Percentiles rank a stretch among this genome's conserved stretches.
phyloP scores from a whole-genome alignment of 2,329 filamentous ascomycete genomes.

The Arthrocladium fulminans region DNA sequence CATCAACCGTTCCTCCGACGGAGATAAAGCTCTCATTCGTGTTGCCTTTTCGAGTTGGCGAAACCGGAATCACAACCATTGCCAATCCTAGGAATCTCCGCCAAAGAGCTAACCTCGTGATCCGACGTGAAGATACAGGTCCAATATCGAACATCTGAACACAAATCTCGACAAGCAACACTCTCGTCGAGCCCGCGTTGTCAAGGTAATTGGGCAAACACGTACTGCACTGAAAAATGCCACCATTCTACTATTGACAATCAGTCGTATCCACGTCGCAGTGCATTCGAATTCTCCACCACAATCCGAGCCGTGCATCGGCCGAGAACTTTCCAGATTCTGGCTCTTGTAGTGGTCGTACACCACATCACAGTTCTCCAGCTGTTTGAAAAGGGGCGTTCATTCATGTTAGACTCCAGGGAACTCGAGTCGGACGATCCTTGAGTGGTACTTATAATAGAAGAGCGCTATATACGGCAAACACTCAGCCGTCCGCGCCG shows the following conservation, averaged over 20 bases:
- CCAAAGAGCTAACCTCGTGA: conserved; percentile 6
- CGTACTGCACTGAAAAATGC: background rate
- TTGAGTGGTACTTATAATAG: conserved; percentile 9
- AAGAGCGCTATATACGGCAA: conserved; percentile 1
- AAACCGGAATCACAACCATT: background rate
- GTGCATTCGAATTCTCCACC: conserved; percentile 2
- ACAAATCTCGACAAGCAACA: too few species aligned
- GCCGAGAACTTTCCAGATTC: too few species aligned
- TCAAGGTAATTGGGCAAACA: background rate
- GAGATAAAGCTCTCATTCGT: background rate
- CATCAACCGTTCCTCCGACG: background rate
- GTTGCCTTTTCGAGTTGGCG: background rate
- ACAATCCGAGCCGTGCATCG: too few species aligned
- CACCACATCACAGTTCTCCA: too few species aligned
- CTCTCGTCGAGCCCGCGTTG: too few species aligned
- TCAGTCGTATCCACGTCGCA: too few species aligned
- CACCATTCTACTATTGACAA: conserved; percentile 9
- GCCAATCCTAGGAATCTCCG: background rate
- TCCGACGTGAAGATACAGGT: too few species aligned
- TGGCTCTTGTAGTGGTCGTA: too few species aligned
- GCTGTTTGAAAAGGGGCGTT: too few species aligned
- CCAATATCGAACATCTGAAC: too few species aligned
- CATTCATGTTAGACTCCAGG: too few species aligned
- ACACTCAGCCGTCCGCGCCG: background rate
- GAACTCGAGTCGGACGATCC: conserved; percentile 12